These are phyloP conservation scores for Ramaria sp. DNA, from an alignment of 768 basidiomycete species.

Conservation along the genomic window DNA sequence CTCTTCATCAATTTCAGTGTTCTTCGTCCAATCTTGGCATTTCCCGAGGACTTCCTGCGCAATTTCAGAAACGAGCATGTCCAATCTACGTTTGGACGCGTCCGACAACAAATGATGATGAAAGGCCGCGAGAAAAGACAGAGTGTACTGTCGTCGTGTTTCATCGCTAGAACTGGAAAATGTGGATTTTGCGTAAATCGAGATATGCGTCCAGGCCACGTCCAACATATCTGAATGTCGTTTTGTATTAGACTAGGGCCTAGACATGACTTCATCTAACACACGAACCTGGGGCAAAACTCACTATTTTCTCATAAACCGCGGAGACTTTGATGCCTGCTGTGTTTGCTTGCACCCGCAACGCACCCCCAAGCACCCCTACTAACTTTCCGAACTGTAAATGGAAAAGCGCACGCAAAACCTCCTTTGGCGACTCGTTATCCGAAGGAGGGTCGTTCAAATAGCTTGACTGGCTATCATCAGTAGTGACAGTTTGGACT, in stretches of 20 bases:
- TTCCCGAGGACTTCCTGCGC: neutral
- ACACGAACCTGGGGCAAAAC: conserved; percentile 19
- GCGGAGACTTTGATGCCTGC: conserved; percentile 36
- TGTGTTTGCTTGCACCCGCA: conserved; percentile 36
- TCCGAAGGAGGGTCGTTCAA: neutral
- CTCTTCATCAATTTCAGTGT: neutral
- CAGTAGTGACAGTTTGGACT: neutral
- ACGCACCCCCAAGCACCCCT: conserved; percentile 31
- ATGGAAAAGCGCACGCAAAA: conserved; percentile 24
- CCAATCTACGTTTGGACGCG: neutral
- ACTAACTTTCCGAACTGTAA: conserved; percentile 38
- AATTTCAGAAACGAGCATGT: neutral
- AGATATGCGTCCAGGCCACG: conserved; percentile 22
- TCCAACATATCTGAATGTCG: conserved; percentile 29
- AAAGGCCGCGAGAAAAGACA: conserved; percentile 1
- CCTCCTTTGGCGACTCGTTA: conserved; percentile 6
- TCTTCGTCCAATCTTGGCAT: neutral
- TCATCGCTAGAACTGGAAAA: neutral
- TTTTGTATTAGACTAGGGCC: neutral
- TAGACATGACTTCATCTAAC: neutral
- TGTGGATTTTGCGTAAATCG: neutral
- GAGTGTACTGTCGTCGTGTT: neutral
- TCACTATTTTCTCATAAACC: conserved; percentile 22
- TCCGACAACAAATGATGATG: neutral
- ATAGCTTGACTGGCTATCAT: neutral